Base-by-base conservation (phyloP, 805 yeast species). In the Clavispora asparagi region DNA sequence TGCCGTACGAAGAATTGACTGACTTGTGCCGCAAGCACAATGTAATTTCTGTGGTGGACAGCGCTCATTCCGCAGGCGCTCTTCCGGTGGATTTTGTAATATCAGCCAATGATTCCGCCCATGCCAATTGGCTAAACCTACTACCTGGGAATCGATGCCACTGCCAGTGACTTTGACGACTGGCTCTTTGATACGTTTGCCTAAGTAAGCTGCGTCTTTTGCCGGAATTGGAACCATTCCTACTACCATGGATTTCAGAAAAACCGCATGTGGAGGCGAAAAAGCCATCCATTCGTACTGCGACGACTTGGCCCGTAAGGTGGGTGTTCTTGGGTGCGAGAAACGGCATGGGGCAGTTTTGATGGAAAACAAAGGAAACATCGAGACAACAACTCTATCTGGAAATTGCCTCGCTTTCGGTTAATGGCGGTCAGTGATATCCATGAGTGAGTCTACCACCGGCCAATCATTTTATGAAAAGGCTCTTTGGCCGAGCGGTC, bases 11-110 rank as follows among this genome's bases (percentile, higher is more conserved):
- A 47, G 55, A 65, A 42, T 51, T 84, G 40, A 67, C 71, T 3
- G 49, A 56, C 8, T 52, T 76, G 35, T 78, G 87, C 50, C 58
- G 64, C 13, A 60, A 73, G 42, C 63, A 76, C 41, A 59, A 62
- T 7, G 76, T 77, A 3, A 48, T 80, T 33, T 77, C 85, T 5
- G 60, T 81, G 33, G 72, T 84, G 23, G 90, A 84, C 58, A 90
- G 85, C 13, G 90, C 90, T 8, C 90, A 84, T 54, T 75, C 79
- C 0, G 69, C 78, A 33, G 90, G 90, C 0, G 60, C 70, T 45
- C 53, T 76, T 26, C 71, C 72, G 12, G 44, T 76, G 19, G 63
- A 70, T 37, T 50, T 79, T 27, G 6, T 67, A 69, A 43, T 76
- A 74, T 54, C 86, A 81, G 45, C 56, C 59, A 1, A 32, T 48